phyloP scores from a whole-genome alignment of 2,329 filamentous ascomycete genomes.

The Lasiodiplodia sp. region DNA sequence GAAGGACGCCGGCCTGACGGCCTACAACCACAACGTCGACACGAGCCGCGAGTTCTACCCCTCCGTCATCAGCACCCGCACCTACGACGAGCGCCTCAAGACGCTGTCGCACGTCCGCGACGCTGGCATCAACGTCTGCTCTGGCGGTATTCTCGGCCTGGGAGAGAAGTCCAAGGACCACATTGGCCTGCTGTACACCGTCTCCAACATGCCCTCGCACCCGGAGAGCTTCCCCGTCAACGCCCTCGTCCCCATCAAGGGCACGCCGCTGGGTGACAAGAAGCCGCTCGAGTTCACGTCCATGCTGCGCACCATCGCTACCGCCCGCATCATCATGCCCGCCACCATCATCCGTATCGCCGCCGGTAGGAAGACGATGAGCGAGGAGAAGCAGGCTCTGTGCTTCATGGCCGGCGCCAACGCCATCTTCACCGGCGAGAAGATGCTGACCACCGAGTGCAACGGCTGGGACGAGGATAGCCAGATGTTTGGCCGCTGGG shows the following conservation, averaged over 20 bases:
- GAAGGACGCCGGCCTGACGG: slow-evolving; percentile 82
- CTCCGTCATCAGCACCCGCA: slow-evolving; percentile 81
- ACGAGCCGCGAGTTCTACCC: slow-evolving; percentile 91
- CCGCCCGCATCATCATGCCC: slow-evolving; percentile 83
- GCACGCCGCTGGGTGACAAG: slow-evolving; percentile 80
- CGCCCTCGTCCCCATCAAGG: slow-evolving; percentile 87
- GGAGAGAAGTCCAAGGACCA: slow-evolving; percentile 82
- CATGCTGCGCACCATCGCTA: slow-evolving; percentile 82
- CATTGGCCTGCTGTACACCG: slow-evolving; percentile 82
- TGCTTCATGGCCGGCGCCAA: slow-evolving; percentile 93
- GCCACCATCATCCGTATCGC: slow-evolving; percentile 86
- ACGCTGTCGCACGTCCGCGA: slow-evolving; percentile 82
- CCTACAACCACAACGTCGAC: slow-evolving; percentile 95
- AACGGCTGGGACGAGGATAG: slow-evolving; percentile 91
- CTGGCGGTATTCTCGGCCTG: slow-evolving; percentile 84
- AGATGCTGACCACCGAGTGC: slow-evolving; percentile 92
- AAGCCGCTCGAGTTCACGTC: slow-evolving; percentile 78
- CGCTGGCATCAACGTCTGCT: slow-evolving; percentile 89
- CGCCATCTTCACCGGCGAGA: slow-evolving; percentile 94
- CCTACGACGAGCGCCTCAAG: slow-evolving; percentile 84
- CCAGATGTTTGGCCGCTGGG: slow-evolving; percentile 83
- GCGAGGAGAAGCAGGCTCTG: slow-evolving; percentile 85
- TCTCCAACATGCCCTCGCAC: slow-evolving; percentile 79
- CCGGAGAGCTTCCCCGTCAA: slow-evolving; percentile 94
- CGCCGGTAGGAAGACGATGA: slow-evolving; percentile 82